Evolutionary conservation across 306 rosid species (phyloP), one percentile per base, ranked within the genome.

Genomic region (Pyrus bretschneideri): DNA sequence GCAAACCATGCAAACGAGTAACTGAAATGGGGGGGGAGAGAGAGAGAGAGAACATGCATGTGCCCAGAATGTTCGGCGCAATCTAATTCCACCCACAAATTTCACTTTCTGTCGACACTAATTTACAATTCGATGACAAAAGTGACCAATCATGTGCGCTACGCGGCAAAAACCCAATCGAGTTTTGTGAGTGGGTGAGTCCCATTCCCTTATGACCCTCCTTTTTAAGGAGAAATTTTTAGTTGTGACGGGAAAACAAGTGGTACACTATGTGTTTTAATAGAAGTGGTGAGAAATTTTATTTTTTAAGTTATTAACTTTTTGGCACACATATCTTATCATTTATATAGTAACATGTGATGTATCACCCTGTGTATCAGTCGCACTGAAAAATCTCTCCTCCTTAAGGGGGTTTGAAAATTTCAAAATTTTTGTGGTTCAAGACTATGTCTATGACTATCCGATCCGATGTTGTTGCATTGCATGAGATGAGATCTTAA

Each of bases 61-160:
- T 69, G 72, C 23, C 90, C 91, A 69, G 33, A 82, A 73, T 86
- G 69, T 61, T 15, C 88, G 93, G 86, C 90, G 79, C 69, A 80
- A 83, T 81, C 70, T 15, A 19, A 19, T 52, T 14, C 58, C 7
- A 22, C 35, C 68, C 63, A 67, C 60, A 6, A 62, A 52, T 25
- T 21, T 62, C 22, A n/a, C 63, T 79, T 18, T 1, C 52, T 18
- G 49, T 78, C 68, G 11, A 9, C 64, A 40, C 59, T 45, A 3
- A 13, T 42, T 42, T 42, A 18, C 59, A 4, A 54, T 12, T 29
- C 64, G 10, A 70, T 19, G 51, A 0, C 61, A 46, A 42, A 46
- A 21, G 22, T 18, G 58, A 30, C 70, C 78, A 62, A 46, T 49
- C 25, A 6, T 52, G 55, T 23, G 29, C 11, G 10, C 6, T 23